These are phyloP conservation scores for Plantago major DNA, from an alignment of 257 asterid species.

Conservation along the genomic window DNA sequence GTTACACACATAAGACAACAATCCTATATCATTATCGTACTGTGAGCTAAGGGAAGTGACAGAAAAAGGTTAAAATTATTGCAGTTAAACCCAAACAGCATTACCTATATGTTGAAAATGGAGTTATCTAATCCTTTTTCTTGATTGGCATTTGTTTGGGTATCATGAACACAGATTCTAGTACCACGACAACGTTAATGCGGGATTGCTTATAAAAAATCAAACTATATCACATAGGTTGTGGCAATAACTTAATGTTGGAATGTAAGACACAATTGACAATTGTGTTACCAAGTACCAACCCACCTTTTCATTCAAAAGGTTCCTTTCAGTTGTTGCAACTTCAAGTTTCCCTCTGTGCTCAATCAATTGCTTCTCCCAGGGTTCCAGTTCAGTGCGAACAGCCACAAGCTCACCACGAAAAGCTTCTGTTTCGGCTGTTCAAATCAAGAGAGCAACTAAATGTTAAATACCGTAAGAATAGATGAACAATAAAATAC, in stretches of 20 bases:
- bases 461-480: background rate
- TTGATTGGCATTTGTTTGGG: background rate
- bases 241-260: conserved; percentile 3
- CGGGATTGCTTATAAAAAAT: background rate
- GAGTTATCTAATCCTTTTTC: background rate
- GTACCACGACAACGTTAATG: background rate
- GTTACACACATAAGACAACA: background rate
- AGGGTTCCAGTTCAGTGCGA: conserved; percentile 85
- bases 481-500: too few species aligned
- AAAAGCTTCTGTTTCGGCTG: conserved; percentile 84
- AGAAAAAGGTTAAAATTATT: background rate
- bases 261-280: background rate
- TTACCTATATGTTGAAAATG: background rate
- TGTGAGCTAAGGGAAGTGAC: background rate
- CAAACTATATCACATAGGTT: background rate
- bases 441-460: conserved; percentile 18
- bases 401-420: conserved; percentile 74
- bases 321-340: conserved; percentile 72
- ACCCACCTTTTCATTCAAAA: conserved; percentile 66
- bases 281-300: conserved; percentile 7
- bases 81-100: background rate
- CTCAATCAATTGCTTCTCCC: conserved; percentile 90
- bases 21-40: background rate
- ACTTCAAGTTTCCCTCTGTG: conserved; percentile 86
- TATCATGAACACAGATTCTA: background rate